Evolutionary conservation across 352 stramenopile species (phyloP), one percentile per base, ranked within the genome.

Genomic region (Globisporangium nodosum): DNA sequence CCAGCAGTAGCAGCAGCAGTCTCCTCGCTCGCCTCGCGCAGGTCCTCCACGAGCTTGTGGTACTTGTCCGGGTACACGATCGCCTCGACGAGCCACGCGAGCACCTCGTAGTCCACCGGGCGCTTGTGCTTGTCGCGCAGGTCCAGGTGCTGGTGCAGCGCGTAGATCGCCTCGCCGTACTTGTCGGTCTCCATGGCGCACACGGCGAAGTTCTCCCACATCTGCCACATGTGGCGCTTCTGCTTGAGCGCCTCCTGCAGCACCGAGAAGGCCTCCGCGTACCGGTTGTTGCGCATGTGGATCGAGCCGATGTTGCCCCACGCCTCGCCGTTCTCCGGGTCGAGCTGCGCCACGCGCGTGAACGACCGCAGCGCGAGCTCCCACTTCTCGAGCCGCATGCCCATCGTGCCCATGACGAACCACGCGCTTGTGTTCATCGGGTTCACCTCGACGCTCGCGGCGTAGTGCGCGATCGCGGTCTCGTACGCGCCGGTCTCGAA

Each of bases 251-350:
- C 88, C 46, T 96, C 81, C 58, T 84, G 65, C 42, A 97, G 74
- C 49, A 95, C 87, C 4, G 81, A 76, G 42, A 94, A 88, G 11
- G 89, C 90, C 62, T 92, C 77, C 9, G 69, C 61, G 54, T 86
- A 96, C 31, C 87, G 75, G 21, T 81, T 72, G 46, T 89, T 80
- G 46, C 73, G 79, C 64, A 98, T 77, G 66, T 98, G 92, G 47
- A 98, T 89, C 47, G 94, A 97, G 48, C 92, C 94, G 24, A 99
- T 78, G 74, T 98, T 98, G 42, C 92, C 93, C 93, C 90, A 98
- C 0, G 93, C 92, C 64, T 98, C 96, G 27, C 84, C 88, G 60
- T 98, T 91, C 56, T 98, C 92, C 7, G 96, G 94, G 57, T 98
- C 89, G 56, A 98, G 86, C 66, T 97, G 89, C 24, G 97, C 94